Evolutionary conservation across 2,329 filamentous ascomycete species (phyloP), one percentile per base, ranked within the genome.

Genomic region (Penicillium sp.): DNA sequence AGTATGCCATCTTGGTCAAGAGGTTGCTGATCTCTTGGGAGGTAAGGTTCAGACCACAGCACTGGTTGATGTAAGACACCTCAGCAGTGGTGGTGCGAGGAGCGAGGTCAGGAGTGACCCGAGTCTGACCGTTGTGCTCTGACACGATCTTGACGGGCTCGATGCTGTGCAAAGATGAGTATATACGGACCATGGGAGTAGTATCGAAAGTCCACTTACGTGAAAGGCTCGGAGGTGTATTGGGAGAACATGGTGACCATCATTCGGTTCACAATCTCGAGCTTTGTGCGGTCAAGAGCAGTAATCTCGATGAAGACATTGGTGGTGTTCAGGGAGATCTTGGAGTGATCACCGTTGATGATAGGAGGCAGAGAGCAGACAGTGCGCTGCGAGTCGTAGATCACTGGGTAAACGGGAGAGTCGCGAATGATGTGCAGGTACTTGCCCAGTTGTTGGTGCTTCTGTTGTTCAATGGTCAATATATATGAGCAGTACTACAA

Each of bases 271-370:
- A 97, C 94, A 67, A 99, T 92, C 70, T 97, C 93, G 49, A 98
- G 86, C 83, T 99, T 99, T 30, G 96, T 99, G 75, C 91, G 89
- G 77, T 99, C 95, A 44, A 93, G 94, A 44, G 93, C 96, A 8
- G 95, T 99, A 72, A 97, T 93, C 80, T 99, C 95, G 77, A 99
- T 96, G 79, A 99, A 91, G 73, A 99, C 88, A 73, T 99, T 97
- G 75, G 86, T 94, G 61, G 93, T 98, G 76, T 96, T 82, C 49
- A 96, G 82, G 8, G 89, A 92, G 76, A 99, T 99, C 81, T 99
- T 99, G 73, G 93, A 97, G 81, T 95, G 93, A 74, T 99, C 88
- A 72, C 93, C 88, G 82, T 99, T 99, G 84, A 99, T 99, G 72
- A 99, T 98, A 19, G 95, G 95, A 1, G 95, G 95, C 72, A 99